Conservation (phyloP, 2,329 filamentous ascomycete species). For the Penicillium sp. region DNA sequence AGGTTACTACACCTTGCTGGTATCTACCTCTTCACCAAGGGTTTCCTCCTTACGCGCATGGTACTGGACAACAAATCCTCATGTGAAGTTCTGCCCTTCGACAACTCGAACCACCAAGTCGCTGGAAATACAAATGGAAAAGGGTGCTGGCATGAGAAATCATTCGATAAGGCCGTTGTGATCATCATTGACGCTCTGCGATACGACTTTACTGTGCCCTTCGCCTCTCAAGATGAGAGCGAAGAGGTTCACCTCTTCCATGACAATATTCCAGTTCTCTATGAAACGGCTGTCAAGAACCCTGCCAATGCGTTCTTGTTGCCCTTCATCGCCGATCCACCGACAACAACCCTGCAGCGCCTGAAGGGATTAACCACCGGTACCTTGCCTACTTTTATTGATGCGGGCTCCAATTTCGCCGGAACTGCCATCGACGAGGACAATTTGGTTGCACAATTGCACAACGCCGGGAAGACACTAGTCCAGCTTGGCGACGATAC, state of each 20-base stretch:
- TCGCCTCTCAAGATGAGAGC: slow-evolving; percentile 49
- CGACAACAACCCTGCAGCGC: slow-evolving; percentile 87
- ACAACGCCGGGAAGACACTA: slow-evolving; percentile 68
- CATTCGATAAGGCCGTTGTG: slow-evolving; percentile 87
- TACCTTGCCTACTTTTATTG: slow-evolving; percentile 90
- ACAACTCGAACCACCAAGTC: slow-evolving; percentile 29
- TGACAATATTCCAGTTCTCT: slow-evolving; percentile 81
- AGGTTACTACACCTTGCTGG: slow-evolving; percentile 74
- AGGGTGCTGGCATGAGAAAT: slow-evolving; percentile 96
- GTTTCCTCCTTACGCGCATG: slow-evolving; percentile 86
- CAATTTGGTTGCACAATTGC: slow-evolving; percentile 67
- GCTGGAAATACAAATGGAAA: slow-evolving; percentile 42
- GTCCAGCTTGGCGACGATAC: slow-evolving; percentile 98
- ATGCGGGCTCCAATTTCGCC: slow-evolving; percentile 91
- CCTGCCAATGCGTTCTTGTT: slow-evolving; percentile 85
- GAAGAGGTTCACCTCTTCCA: slow-evolving; percentile 68
- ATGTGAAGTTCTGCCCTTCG: slow-evolving; percentile 68
- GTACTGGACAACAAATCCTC: slow-evolving; percentile 75
- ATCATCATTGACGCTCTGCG: slow-evolving; percentile 90
- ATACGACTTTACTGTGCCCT: slow-evolving; percentile 94
- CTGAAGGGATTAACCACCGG: slow-evolving; percentile 94
- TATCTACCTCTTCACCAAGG: slow-evolving; percentile 89
- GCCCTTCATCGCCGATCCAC: slow-evolving; percentile 95
- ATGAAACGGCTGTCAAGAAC: slow-evolving; percentile 73
- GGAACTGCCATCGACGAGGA: slow-evolving; percentile 96